These are phyloP conservation scores for Amborella trichopoda DNA, from an alignment of 164 flowering plant genomes.

Conservation along the genomic window DNA sequence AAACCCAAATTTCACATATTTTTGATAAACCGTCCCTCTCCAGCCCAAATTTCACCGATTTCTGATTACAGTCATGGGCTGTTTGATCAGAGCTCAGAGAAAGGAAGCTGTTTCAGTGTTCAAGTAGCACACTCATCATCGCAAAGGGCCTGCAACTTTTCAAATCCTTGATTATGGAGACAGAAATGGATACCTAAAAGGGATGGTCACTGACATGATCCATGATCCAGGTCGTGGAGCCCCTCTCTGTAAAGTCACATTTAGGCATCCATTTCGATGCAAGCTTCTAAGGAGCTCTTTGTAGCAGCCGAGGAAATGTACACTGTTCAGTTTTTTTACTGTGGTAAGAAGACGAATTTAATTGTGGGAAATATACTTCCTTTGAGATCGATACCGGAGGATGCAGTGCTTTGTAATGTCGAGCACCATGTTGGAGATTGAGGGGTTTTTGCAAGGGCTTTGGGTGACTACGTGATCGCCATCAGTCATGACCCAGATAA, in stretches of 20 bases:
- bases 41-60: too few species aligned
- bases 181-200: conserved; percentile 3
- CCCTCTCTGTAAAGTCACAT: too few species aligned
- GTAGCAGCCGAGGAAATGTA: too few species aligned
- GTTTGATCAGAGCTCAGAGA: conserved; percentile 1
- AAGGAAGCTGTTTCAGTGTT: conserved; percentile 1
- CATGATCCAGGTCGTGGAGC: conserved; percentile 5
- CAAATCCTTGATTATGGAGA: conserved; percentile 2
- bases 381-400: conserved; percentile 5
- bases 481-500: conserved; percentile 5
- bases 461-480: conserved; percentile 4
- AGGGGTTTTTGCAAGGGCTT: conserved; percentile 7
- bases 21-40: too few species aligned
- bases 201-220: conserved; percentile 1
- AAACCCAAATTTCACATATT: too few species aligned
- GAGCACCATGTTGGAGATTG: conserved; percentile 11
- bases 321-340: conserved; percentile 8
- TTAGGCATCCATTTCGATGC: conserved; percentile 1
- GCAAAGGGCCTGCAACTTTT: conserved; percentile 2
- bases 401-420: conserved; percentile 7
- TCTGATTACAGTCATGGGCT: background rate
- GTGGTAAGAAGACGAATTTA: conserved; percentile 10
- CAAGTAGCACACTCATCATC: conserved; percentile 1
- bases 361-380: conserved; percentile 7
- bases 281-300: conserved; percentile 3